phyloP scores from a whole-genome alignment of 148 eudicot genomes.

The Rhododendron molle region DNA sequence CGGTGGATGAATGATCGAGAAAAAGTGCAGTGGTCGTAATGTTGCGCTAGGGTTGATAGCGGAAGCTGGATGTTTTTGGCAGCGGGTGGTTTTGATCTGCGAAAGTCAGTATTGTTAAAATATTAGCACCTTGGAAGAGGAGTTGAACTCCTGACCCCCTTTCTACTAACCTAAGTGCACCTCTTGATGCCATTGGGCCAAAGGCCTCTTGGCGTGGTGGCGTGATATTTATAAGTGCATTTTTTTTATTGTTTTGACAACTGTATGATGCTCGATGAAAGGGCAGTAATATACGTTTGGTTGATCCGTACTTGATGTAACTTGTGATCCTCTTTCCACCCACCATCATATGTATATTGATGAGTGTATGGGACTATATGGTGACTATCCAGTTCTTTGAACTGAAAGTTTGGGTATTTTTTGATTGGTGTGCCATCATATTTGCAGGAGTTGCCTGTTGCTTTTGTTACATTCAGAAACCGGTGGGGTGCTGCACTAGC shows the following conservation, averaged over 20 bases:
- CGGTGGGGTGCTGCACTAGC: constrained; percentile 73
- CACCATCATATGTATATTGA: not conserved
- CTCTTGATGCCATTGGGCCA: no score
- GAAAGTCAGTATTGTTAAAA: no score
- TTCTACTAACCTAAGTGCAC: no score
- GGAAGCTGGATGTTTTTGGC: not conserved
- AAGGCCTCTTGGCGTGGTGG: not conserved
- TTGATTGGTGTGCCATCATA: not conserved
- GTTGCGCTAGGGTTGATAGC: not conserved
- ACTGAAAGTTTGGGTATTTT: not conserved
- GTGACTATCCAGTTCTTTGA: not conserved
- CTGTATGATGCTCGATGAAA: not conserved
- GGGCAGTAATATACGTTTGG: not conserved
- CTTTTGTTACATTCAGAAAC: constrained; percentile 79
- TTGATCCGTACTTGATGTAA: not conserved
- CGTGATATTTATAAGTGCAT: not conserved
- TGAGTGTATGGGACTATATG: not conserved
- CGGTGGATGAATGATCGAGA: not conserved
- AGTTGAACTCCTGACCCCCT: no score
- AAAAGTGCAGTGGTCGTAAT: not conserved
- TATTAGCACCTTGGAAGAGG: no score
- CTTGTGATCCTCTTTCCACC: not conserved
- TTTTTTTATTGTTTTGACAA: not conserved
- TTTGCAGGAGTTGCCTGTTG: constrained; percentile 76
- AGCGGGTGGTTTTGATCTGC: no score